Conservation (phyloP, 345 rosid genomes). For the Anastatica hierochuntica region DNA sequence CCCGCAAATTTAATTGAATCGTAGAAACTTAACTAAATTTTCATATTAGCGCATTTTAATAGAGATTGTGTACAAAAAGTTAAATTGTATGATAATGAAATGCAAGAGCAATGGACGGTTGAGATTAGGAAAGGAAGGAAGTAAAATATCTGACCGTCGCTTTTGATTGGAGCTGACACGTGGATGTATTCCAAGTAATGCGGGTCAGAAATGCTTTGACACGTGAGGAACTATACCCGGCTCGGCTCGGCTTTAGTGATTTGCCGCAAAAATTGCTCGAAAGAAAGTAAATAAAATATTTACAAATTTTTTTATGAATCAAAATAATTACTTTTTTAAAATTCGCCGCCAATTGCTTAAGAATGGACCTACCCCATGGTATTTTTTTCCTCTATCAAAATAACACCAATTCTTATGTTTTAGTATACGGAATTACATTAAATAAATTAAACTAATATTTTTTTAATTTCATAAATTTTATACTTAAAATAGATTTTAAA, state of each 20-base stretch:
- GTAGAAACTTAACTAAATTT: background rate
- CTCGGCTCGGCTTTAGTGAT: conserved; percentile 12
- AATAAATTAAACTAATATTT: too few species aligned
- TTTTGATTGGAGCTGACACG: conserved; percentile 7
- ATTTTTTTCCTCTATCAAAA: too few species aligned
- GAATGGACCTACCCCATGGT: too few species aligned
- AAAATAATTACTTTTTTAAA: too few species aligned
- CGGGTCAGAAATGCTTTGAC: conserved; percentile 1
- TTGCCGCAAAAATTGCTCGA: conserved; percentile 6
- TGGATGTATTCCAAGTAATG: background rate
- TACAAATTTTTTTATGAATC: too few species aligned
- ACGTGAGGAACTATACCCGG: background rate
- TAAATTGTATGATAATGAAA: conserved; percentile 9
- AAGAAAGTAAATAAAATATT: too few species aligned
- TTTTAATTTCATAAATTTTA: too few species aligned
- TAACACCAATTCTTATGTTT: too few species aligned
- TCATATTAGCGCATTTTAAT: too few species aligned
- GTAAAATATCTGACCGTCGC: conserved; percentile 17
- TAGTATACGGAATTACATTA: too few species aligned
- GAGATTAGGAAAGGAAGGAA: background rate
- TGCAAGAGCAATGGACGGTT: conserved; percentile 20
- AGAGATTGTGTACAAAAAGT: background rate
- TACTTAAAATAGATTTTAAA: too few species aligned
- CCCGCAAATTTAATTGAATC: background rate
- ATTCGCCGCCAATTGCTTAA: too few species aligned